phyloP scores from a whole-genome alignment of 2,329 filamentous ascomycete species.

The Aspergillus ruber region DNA sequence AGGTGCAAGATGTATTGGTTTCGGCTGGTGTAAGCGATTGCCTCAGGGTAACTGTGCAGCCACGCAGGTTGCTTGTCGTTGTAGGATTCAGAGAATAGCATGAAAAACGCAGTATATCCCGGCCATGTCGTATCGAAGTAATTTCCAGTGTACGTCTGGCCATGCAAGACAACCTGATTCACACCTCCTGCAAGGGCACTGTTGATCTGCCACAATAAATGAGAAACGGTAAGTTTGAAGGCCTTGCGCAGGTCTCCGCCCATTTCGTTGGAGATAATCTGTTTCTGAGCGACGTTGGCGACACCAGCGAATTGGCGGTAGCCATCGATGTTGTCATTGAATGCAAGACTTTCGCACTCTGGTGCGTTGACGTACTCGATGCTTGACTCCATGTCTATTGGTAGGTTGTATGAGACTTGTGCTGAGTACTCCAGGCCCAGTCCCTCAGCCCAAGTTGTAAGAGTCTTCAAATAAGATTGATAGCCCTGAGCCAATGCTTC shows the following conservation, averaged over 20 bases:
- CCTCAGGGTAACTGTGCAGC: slow-evolving; percentile 11
- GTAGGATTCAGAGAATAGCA: slow-evolving; percentile 32
- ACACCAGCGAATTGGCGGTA: slow-evolving; percentile 37
- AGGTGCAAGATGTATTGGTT: slow-evolving; percentile 13
- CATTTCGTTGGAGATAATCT: slow-evolving; percentile 35
- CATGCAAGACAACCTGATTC: slow-evolving; percentile 43
- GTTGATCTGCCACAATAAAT: slow-evolving; percentile 33
- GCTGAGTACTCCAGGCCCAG: slow-evolving; percentile 29
- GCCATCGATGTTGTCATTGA: slow-evolving; percentile 28
- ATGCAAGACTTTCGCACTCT: slow-evolving; percentile 34
- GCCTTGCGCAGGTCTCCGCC: slow-evolving; percentile 21
- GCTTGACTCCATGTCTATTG: slow-evolving; percentile 32
- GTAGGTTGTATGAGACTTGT: slow-evolving; percentile 36
- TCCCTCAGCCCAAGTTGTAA: slow-evolving; percentile 25
- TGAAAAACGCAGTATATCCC: slow-evolving; percentile 40
- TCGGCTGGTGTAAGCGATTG: slow-evolving; percentile 10
- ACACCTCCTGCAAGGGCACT: slow-evolving; percentile 36
- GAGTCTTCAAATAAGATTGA: slow-evolving; percentile 20
- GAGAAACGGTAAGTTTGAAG: slow-evolving; percentile 20
- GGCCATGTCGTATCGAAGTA: slow-evolving; percentile 46
- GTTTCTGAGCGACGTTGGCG: slow-evolving; percentile 31
- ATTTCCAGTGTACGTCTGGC: slow-evolving; percentile 35
- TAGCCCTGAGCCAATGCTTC: slow-evolving; percentile 5
- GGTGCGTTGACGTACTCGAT: slow-evolving; percentile 32
- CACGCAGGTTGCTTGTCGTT: slow-evolving; percentile 15